Evolutionary conservation across 495 filamentous ascomycete genomes (phyloP).

Genomic region (Chaetomidium leptoderma): DNA sequence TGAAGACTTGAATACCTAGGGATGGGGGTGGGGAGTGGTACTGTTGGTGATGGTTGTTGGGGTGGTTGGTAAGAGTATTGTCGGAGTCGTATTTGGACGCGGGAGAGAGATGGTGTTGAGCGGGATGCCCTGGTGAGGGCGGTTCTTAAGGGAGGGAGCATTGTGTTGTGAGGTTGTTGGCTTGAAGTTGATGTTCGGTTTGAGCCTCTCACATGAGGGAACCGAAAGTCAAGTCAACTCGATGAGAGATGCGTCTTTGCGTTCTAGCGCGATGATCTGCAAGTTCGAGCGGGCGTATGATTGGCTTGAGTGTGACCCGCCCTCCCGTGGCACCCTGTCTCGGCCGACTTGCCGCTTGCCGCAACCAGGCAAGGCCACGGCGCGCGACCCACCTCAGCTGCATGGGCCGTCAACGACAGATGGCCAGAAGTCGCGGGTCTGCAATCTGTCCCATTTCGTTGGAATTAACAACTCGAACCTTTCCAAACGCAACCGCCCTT

Average conservation of each 20-base stretch:
- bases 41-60: conserved; percentile 17
- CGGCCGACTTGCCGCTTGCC: not conserved
- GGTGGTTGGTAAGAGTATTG: conserved; percentile 11
- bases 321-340: conserved; percentile 11
- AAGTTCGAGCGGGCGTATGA: not conserved
- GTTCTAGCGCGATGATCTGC: conserved; percentile 1
- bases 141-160: conserved; percentile 9
- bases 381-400: conserved; percentile 13
- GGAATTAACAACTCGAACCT: not conserved
- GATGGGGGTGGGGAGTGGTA: not conserved
- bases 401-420: conserved; percentile 21
- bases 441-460: conserved; percentile 32
- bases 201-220: not conserved
- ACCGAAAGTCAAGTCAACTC: not conserved
- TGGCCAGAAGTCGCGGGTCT: conserved; percentile 25
- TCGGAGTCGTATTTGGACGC: conserved; percentile 12
- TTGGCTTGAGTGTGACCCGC: conserved; percentile 7
- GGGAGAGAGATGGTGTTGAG: not conserved
- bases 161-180: not conserved
- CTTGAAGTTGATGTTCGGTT: too few species aligned
- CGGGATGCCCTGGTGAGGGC: conserved; percentile 10
- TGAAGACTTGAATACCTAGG: not conserved
- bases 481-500: not conserved
- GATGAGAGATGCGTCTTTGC: not conserved
- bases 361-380: conserved; percentile 3